Conservation (phyloP, 2,329 filamentous ascomycete genomes). For the Ceratocystis smalleyi region DNA sequence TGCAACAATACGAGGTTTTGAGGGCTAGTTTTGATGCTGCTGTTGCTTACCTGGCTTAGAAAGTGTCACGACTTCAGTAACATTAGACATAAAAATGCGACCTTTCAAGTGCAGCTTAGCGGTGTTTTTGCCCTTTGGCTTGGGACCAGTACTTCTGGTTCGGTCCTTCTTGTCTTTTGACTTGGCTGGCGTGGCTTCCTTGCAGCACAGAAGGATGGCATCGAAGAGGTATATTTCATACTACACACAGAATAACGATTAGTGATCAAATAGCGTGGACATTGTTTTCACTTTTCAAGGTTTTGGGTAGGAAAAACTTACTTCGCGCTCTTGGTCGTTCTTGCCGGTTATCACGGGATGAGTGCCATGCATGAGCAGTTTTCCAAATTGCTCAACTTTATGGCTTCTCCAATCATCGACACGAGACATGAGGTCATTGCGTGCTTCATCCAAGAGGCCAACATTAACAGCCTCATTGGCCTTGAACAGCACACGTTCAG, state of each 20-base stretch:
- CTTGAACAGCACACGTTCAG: slow-evolving; percentile 64
- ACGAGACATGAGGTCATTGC: slow-evolving; percentile 62
- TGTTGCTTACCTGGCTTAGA: slow-evolving; percentile 61
- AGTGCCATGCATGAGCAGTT: slow-evolving; percentile 71
- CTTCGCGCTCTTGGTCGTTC: slow-evolving; percentile 83
- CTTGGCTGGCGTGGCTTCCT: slow-evolving; percentile 79
- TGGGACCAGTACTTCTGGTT: slow-evolving; percentile 40
- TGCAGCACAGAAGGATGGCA: slow-evolving; percentile 88
- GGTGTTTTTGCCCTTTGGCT: slow-evolving; percentile 41
- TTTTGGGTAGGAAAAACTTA: slow-evolving; percentile 29
- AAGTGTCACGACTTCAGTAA: slow-evolving; percentile 81
- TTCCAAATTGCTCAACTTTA: slow-evolving; percentile 77
- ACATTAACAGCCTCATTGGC: slow-evolving; percentile 86
- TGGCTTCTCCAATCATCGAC: slow-evolving; percentile 98
- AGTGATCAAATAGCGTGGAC: slow-evolving; percentile 5
- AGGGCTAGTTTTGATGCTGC: too few relatives aligned
- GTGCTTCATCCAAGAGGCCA: slow-evolving; percentile 67
- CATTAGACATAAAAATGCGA: slow-evolving; percentile 97
- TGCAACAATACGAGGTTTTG: too few relatives aligned
- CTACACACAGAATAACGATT: slow-evolving; percentile 30
- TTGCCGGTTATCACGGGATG: slow-evolving; percentile 83
- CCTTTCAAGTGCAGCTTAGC: slow-evolving; percentile 89
- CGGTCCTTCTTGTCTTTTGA: slow-evolving; percentile 61
- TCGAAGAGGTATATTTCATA: slow-evolving; percentile 98
- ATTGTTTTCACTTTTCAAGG: background rate